Evolutionary conservation across 2,329 filamentous ascomycete genomes (phyloP), one percentile per base, ranked within the genome.

Genomic region (Microsporum ferrugineum): DNA sequence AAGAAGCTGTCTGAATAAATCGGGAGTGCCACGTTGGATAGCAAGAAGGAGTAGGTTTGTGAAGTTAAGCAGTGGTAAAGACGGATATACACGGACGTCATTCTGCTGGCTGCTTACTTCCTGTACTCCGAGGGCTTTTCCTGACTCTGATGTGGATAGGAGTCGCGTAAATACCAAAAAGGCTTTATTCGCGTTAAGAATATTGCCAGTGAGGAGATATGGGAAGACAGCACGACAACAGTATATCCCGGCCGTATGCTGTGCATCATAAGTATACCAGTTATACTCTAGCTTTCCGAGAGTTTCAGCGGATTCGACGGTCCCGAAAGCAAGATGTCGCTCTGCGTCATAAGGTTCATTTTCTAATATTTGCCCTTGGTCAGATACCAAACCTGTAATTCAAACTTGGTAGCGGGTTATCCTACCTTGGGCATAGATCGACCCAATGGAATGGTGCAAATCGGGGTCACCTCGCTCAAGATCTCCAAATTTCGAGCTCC

Each of bases 341-440:
- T 99, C 95, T 12, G 95, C 94, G 63, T 96, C 91, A 78, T 96
- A 95, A 31, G 87, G 83, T 64, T 96, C 90, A 73, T 91, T 88
- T 68, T 96, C 92, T 84, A 65, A 61, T 49, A 29, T 33, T 27
- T 10, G 17, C 14, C n/a, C 23, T 34, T 10, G 23, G 41, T 59
- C 14, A 33, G 57, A 47, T 8, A 2, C 31, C 33, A 8, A 55
- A 5, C 17, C 14, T 23, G 17, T n/a, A 17, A 23, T 10, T 34
- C 14, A 31, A 45, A 58, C 31, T 17, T 23, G 7, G 71, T 8
- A 7, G 49, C 29, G n/a, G 29, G 29, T 33, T 38, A 51, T 17
- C 69, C 23, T 73, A 83, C 82, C 81, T 70, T 95, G 88, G n/a
- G 91, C 92, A 72, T 90, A 96, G 49, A 96, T 78, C 36, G 84